A percentile compares a stretch with the other conserved stretches of the same genome.
Conservation (phyloP, 2,329 filamentous ascomycete species). For the Fusarium sp. region DNA sequence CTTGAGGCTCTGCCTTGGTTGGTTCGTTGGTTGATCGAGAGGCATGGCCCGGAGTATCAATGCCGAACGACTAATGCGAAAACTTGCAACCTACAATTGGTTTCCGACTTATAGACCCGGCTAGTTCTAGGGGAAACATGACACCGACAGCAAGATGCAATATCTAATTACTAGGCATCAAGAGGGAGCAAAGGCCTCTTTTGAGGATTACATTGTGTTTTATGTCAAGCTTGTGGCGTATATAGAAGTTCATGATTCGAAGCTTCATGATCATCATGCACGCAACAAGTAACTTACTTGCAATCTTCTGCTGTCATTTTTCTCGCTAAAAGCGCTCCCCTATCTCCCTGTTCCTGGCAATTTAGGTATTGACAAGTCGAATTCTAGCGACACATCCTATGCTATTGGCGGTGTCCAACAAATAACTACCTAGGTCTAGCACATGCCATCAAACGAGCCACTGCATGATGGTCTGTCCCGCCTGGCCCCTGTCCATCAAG, state of each 20-base stretch:
- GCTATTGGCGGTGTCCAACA: conserved; percentile 16
- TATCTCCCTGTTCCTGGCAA: neutral
- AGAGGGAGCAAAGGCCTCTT: neutral
- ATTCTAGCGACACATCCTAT: conserved; percentile 32
- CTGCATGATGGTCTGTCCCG: conserved; percentile 37
- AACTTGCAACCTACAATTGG: neutral
- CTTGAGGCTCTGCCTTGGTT: conserved; percentile 1
- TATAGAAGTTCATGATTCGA: neutral
- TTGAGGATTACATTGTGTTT: neutral
- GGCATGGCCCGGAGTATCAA: neutral
- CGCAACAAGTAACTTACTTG: conserved; percentile 1
- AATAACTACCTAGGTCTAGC: neutral
- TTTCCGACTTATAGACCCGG: neutral
- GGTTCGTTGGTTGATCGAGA: neutral
- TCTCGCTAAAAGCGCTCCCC: neutral
- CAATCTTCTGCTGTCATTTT: conserved; percentile 1
- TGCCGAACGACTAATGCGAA: neutral
- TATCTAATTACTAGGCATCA: neutral
- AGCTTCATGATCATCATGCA: conserved; percentile 20
- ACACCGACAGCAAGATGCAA: neutral
- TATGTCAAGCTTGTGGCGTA: neutral
- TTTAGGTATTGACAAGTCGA: conserved; percentile 2
- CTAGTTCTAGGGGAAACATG: neutral
- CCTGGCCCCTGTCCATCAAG: conserved; percentile 32
- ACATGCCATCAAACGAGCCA: conserved; percentile 38